Conservation (phyloP, 1,139 yeast species). For the Blastobotrys indianensis region DNA sequence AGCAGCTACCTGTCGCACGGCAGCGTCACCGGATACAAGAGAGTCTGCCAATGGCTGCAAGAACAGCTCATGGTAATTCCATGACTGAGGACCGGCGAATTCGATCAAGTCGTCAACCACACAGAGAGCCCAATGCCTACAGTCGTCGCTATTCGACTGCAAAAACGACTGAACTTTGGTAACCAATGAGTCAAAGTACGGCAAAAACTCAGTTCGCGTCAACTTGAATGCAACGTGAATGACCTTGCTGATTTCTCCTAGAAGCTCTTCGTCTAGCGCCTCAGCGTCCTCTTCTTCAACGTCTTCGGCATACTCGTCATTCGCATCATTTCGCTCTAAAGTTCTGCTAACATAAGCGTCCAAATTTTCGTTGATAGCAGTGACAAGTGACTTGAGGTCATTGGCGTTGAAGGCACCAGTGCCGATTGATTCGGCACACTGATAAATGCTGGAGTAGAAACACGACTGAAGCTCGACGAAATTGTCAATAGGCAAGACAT, state of each 20-base stretch:
- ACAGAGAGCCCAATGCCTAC: slow-evolving; percentile 74
- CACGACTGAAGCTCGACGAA: slow-evolving; percentile 77
- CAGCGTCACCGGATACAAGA: slow-evolving; percentile 51
- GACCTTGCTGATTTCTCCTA: slow-evolving; percentile 79
- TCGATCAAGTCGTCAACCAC: slow-evolving; percentile 77
- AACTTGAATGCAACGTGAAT: slow-evolving; percentile 69
- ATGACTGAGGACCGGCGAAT: slow-evolving; percentile 65
- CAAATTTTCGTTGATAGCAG: slow-evolving; percentile 56
- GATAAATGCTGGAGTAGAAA: slow-evolving; percentile 67
- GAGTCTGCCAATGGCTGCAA: slow-evolving; percentile 58
- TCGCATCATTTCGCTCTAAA: slow-evolving; percentile 61
- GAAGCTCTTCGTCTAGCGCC: slow-evolving; percentile 80
- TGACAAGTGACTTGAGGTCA: slow-evolving; percentile 55
- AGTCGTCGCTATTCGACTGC: slow-evolving; percentile 58
- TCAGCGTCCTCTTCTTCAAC: slow-evolving; percentile 71
- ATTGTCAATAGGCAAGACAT: slow-evolving; percentile 69
- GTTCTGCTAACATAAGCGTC: slow-evolving; percentile 67
- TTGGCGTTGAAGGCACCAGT: slow-evolving; percentile 48
- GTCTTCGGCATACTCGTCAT: slow-evolving; percentile 65
- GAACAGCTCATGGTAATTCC: slow-evolving; percentile 58
- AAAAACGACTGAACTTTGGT: slow-evolving; percentile 31
- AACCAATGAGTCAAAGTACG: slow-evolving; percentile 49
- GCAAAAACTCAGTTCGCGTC: slow-evolving; percentile 52
- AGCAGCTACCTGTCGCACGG: slow-evolving; percentile 83
- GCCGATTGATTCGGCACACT: slow-evolving; percentile 63